Conservation (phyloP, 768 basidiomycete species). For the Lactifluus echinatus region DNA sequence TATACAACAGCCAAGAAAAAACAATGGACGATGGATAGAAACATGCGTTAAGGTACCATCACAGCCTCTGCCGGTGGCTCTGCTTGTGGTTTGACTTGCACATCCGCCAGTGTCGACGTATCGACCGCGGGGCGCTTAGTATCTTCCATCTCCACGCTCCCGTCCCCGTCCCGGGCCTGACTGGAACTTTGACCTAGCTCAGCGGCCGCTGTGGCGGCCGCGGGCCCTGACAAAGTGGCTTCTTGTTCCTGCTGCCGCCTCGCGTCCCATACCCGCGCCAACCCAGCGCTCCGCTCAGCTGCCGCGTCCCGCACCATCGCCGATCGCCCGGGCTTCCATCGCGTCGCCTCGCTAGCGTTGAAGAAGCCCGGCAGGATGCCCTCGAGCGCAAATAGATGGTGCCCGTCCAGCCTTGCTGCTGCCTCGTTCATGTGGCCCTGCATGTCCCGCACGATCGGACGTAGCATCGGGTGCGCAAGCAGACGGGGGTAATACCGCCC, state of each 20-base stretch:
- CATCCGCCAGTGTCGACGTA: not conserved
- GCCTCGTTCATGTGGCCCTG: conserved; percentile 28
- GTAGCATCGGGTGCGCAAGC: conserved; percentile 54
- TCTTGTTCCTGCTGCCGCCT: conserved; percentile 27
- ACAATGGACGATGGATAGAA: not conserved
- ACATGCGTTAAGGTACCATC: not conserved
- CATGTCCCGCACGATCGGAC: conserved; percentile 30
- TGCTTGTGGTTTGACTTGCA: not conserved
- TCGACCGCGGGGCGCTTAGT: not conserved
- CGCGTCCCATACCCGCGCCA: conserved; percentile 33
- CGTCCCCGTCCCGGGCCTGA: not conserved
- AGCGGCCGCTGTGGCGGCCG: not conserved
- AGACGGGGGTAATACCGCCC: conserved; percentile 78
- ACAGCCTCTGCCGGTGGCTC: not conserved
- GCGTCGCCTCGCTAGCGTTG: conserved; percentile 62
- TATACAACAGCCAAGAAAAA: not conserved
- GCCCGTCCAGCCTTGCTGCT: conserved; percentile 29
- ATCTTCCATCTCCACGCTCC: not conserved
- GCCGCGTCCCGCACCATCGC: conserved; percentile 60
- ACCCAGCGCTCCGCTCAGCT: conserved; percentile 34
- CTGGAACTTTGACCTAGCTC: not conserved
- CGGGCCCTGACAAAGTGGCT: not conserved
- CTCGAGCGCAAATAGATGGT: conserved; percentile 63
- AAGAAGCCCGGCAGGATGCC: conserved; percentile 57
- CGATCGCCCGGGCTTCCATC: conserved; percentile 43